Evolutionary conservation across 2,329 filamentous ascomycete genomes (phyloP).

Genomic region (Nemania abortiva): DNA sequence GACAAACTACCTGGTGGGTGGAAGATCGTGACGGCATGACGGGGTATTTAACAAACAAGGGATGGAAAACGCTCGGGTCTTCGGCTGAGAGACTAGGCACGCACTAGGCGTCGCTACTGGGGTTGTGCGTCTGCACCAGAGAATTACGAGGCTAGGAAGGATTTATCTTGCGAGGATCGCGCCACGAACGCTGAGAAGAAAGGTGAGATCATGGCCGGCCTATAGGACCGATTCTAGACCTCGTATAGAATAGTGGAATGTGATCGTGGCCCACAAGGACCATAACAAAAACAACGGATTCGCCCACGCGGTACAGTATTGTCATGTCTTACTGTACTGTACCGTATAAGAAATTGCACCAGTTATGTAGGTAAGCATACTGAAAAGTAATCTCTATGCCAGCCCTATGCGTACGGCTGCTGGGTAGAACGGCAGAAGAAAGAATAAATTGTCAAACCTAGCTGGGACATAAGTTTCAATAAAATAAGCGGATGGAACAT

Average conservation of each 20-base stretch:
- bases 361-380: too few species aligned
- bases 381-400: too few species aligned
- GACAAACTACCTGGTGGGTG: neutral
- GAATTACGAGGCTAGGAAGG: conserved; percentile 35
- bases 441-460: neutral
- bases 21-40: conserved; percentile 28
- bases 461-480: neutral
- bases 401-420: too few species aligned
- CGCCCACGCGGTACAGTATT: neutral
- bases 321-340: neutral
- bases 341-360: neutral
- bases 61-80: conserved; percentile 18
- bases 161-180: conserved; percentile 26
- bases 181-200: conserved; percentile 27
- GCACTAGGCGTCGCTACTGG: neutral
- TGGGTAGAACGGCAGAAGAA: neutral
- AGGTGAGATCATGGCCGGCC: conserved; percentile 5
- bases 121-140: conserved; percentile 18
- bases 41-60: conserved; percentile 33
- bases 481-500: conserved; percentile 12
- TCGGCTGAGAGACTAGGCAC: conserved; percentile 1
- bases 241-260: conserved; percentile 20
- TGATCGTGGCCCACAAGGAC: conserved; percentile 10
- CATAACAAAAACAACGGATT: neutral
- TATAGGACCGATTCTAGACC: conserved; percentile 31